Evolutionary conservation across 495 filamentous ascomycete genomes (phyloP), one percentile per base, ranked within the genome.

Genomic region (Daldinia concentrica): DNA sequence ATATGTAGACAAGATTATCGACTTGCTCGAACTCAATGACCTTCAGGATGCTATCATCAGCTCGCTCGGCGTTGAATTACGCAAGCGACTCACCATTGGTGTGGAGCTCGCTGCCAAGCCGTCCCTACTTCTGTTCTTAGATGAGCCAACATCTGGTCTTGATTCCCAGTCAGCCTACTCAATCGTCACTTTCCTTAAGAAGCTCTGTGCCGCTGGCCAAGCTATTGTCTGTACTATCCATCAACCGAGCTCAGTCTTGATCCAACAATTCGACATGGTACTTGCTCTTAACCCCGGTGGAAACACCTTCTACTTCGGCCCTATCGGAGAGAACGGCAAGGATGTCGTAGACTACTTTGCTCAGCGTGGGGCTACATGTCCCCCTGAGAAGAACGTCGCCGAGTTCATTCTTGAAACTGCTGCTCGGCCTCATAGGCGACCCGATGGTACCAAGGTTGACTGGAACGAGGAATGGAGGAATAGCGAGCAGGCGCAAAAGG

Each of bases 61-160:
- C 70, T 88, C 93, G 15, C 88, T 92, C 0, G 92, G 92, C 12
- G 83, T 87, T 0, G 85, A 87, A 69, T 75, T 88, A 69, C 79
- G 82, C 79, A 81, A 92, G 85, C 63, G 91, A 26, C 69, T 97
- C 3, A 97, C 94, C 1, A 97, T 98, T 62, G 94, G 92, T 61
- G 95, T 98, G 5, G 95, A 98, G 76, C 81, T 98, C 1, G 94
- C 92, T 3, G 93, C 94, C 5, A 94, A 94, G 74, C 95, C 94
- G 0, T 89, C 87, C 24, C 83, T 94, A 0, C 81, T 96, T 27
- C 84, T 95, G 6, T 95, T 95, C 85, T 82, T 95, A 22, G 92
- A 95, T 70, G 92, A 95, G 72, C 92, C 91, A 0, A 93, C 91
- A 5, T 90, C 88, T 57, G 94, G 94, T 59, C 86, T 98, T 4